Evolutionary conservation across 768 basidiomycete genomes (phyloP), one percentile per base, ranked within the genome.

Genomic region (Termitomyces eurrhizus): DNA sequence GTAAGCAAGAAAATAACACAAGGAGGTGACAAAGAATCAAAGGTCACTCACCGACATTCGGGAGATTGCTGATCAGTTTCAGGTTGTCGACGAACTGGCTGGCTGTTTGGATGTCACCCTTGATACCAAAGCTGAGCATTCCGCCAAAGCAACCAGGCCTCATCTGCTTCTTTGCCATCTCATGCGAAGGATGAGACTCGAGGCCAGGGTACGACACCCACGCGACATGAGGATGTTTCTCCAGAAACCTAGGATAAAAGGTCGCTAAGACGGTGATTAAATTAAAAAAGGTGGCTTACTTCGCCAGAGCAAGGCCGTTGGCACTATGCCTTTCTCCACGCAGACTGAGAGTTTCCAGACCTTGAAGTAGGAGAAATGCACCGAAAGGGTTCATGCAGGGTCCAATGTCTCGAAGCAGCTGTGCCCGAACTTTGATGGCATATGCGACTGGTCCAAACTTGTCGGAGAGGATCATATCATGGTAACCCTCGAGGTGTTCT

Each of bases 181-280:
- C 72, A 71, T 94, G 79, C 39, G 84, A 86, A 0, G 77, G 69
- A 70, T 95, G 93, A 2, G 69, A 72, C 53, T 73, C 68, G 1
- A 93, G 80, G 7, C 93, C 93, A 45, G 86, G 81, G 67, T 93
- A 95, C 0, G 85, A 86, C 1, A 93, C 88, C 91, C 89, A 94
- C 1, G 82, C 73, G 41, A 94, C 81, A 36, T 81, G 78, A 8
- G 83, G 81, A 69, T 93, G 85, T 52, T 80, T 70, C 66, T 86
- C 78, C 37, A 93, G 82, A 77, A 80, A 89, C 42, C 76, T 78
- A 55, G 0, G 0, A 24, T 26, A 4, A 42, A 44, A 33, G 8
- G 7, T n/a, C 39, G 26, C 32, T 41, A 13, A 66, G 64, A 21
- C 2, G 9, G 63, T 59, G 45, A 52, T 11, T 3, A n/a, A n/a